phyloP scores from a whole-genome alignment of 768 basidiomycete genomes.

The Grammothele lineata region DNA sequence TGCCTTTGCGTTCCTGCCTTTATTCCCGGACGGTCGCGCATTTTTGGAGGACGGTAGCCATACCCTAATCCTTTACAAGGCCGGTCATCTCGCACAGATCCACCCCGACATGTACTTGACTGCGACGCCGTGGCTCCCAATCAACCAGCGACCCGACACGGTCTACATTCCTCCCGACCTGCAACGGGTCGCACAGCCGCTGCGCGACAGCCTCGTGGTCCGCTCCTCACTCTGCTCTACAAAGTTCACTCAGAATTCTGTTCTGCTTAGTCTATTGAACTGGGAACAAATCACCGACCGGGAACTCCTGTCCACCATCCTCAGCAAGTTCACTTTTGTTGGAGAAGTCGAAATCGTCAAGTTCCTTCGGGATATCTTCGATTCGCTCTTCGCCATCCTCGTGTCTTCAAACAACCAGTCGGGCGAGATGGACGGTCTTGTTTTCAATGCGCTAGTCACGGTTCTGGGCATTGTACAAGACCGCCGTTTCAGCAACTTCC shows the following conservation, averaged over 20 bases:
- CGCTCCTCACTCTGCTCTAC: constrained; percentile 92
- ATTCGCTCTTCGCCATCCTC: constrained; percentile 88
- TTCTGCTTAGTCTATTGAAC: constrained; percentile 71
- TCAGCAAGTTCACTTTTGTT: constrained; percentile 86
- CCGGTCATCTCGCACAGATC: constrained; percentile 63
- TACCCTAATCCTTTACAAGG: constrained; percentile 76
- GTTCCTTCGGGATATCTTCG: constrained; percentile 87
- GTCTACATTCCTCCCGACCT: constrained; percentile 55
- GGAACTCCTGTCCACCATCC: constrained; percentile 62
- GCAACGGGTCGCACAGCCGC: constrained; percentile 57
- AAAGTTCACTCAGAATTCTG: constrained; percentile 84
- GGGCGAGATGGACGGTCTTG: constrained; percentile 78
- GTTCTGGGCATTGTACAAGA: constrained; percentile 92
- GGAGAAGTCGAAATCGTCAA: constrained; percentile 94
- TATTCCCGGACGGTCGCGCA: constrained; percentile 70
- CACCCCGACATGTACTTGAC: constrained; percentile 68
- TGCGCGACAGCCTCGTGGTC: constrained; percentile 75
- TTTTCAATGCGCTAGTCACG: constrained; percentile 88
- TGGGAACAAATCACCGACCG: constrained; percentile 73
- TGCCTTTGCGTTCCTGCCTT: constrained; percentile 88
- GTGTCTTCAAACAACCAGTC: constrained; percentile 67
- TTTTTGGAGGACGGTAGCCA: constrained; percentile 91
- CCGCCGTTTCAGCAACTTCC: constrained; percentile 92
- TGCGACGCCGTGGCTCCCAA: constrained; percentile 55
- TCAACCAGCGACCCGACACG: constrained; percentile 59